Base-by-base conservation (phyloP, 2,329 filamentous ascomycete genomes). In the Simplicillium aogashimaense region DNA sequence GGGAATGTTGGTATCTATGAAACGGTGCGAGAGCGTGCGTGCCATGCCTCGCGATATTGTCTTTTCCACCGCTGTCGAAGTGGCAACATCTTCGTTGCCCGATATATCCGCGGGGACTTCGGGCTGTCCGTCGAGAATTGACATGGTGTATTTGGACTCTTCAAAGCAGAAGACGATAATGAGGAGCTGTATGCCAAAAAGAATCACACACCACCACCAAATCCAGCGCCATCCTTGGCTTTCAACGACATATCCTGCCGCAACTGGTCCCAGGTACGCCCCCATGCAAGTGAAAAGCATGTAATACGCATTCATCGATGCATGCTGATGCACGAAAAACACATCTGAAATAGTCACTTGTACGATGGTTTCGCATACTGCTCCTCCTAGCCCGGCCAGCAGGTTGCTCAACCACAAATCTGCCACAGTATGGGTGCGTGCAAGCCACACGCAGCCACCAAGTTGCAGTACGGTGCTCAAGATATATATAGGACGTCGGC, bases 281-380 rank as follows among this genome's bases (percentile, higher is more conserved):
- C 55, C 58, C 2, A 47, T 44, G 29, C 52, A 52, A 5, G 50
- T 50, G 12, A 47, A 37, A 5, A 57, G 64, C 41, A 66, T 50
- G 41, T 67, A 74, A 7, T 69, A 54, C 0, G 54, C 56, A 43
- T 74, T 76, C 61, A 67, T 65, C 2, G 57, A 51, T 0, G 63
- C 68, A 15, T 52, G 44, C 25, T 58, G 52, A 36, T 59, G 51
- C 1, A 58, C 45, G 35, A 58, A 59, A 34, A 59, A 57, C 2
- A 60, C 25, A 38, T 61, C 58, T 2, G 53, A 49, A 20, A 57
- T 51, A 0, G 61, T 65, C 36, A 66, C 60, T 37, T 64, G 60
- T 1, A 56, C 60, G 11, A 63, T 56, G 0, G 57, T 55, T 41
- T 66, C 61, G 30, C 61, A n/a, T n/a, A n/a, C n/a, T n/a, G n/a